These are phyloP conservation scores for Mycosphaerella sp. DNA, from an alignment of 2,329 filamentous ascomycete species.

Conservation along the genomic window DNA sequence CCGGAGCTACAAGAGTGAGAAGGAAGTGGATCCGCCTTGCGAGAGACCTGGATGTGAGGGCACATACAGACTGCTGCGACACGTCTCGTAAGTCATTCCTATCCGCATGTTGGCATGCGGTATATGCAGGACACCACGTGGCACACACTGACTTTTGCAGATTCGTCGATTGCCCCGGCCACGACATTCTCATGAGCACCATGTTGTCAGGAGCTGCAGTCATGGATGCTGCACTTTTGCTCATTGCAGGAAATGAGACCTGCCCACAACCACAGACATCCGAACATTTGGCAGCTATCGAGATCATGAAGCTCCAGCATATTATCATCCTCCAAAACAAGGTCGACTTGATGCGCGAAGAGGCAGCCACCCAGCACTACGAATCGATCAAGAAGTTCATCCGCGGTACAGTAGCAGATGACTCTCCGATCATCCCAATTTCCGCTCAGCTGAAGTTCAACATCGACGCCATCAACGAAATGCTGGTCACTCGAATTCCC, in stretches of 20 bases:
- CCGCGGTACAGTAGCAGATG: conserved; percentile 90
- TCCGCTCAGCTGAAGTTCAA: conserved; percentile 99
- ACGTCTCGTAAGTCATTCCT: conserved; percentile 70
- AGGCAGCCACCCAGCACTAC: conserved; percentile 88
- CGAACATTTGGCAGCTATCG: conserved; percentile 96
- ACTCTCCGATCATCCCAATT: conserved; percentile 92
- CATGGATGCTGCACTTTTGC: conserved; percentile 95
- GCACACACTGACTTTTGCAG: conserved; percentile 33
- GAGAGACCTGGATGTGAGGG: conserved; percentile 88
- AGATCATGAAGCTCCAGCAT: conserved; percentile 99
- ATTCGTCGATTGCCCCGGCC: conserved; percentile 97
- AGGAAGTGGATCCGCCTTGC: conserved; percentile 94
- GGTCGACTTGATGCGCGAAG: conserved; percentile 96
- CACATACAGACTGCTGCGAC: conserved; percentile 79
- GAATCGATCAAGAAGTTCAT: conserved; percentile 98
- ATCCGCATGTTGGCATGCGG: not conserved
- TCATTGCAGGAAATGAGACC: conserved; percentile 97
- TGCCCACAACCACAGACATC: conserved; percentile 98
- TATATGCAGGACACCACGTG: not conserved
- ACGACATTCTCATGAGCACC: conserved; percentile 99
- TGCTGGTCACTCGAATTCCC: conserved; percentile 90
- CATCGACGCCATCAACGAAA: conserved; percentile 96
- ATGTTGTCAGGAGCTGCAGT: conserved; percentile 99
- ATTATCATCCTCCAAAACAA: conserved; percentile 99
- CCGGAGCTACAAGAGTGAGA: conserved; percentile 96